Base-by-base conservation (phyloP, 257 asterid genomes). In the Nicotiana noctiflora region DNA sequence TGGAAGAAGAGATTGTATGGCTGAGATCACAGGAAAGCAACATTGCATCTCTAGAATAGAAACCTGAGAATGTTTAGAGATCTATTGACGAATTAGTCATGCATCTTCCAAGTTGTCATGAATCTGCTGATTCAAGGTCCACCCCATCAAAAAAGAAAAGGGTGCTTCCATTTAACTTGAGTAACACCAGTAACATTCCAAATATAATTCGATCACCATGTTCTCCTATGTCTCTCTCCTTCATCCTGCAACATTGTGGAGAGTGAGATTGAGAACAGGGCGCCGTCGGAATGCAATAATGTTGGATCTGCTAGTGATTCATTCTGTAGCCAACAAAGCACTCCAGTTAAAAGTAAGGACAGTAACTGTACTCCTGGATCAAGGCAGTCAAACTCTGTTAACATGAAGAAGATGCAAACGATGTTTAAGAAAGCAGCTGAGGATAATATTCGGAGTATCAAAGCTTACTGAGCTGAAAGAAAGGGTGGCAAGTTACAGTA, bases 401-500 rank as follows among this genome's bases (percentile, higher is more conserved):
- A 85, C 83, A 93, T 91, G 82, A 94, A 89, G 90, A 96, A 91
- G 89, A 87, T 96, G 91, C 95, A 94, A 88, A 91, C 83, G 81
- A 92, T 96, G 96, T 96, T 93, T 72, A 89, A 91, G 91, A 92
- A 92, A 88, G 99, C 98, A 19, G 88, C 97, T 23, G 98, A 96
- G 84, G 99, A 96, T 65, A 87, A 96, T 84, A 91, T 94, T 62
- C 93, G 90, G 77, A 90, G 96, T 86, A 94, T 96, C 82, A 94
- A 91, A 85, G 81, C 94, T 84, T 96, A 90, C 92, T 1, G 98
- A 92, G 90, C 93, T 94, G 53, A 96, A 96, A 85, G 99, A 94
- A 85, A 90, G 99, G 68, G 97, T 94, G 1, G 97, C 97, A 96
- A 96, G 93, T 90, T 96, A 75, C 99, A 93, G 82, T 96, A 96